Evolutionary conservation across 331 rosid species (phyloP).

Genomic region (Rhamnella rubrinervis): DNA sequence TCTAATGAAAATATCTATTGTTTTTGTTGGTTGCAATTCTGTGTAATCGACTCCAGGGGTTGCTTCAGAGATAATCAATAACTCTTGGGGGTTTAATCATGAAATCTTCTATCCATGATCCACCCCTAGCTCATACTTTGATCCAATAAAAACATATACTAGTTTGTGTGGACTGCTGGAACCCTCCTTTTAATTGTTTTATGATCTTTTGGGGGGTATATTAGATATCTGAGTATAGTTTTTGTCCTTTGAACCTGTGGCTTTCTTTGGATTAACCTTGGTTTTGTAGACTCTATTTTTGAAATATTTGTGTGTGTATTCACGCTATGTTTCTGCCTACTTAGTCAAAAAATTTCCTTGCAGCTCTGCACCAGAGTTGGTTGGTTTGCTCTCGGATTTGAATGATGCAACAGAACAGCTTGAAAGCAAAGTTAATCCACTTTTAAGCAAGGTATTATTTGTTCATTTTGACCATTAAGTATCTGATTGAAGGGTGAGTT

Average conservation of each 20-base stretch:
- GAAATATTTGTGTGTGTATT: not conserved
- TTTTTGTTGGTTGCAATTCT: too few relatives aligned
- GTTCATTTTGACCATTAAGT: not conserved
- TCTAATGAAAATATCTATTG: too few relatives aligned
- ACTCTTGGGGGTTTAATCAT: too few relatives aligned
- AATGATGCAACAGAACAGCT: slow-evolving; percentile 67
- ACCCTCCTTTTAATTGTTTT: too few relatives aligned
- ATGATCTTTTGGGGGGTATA: too few relatives aligned
- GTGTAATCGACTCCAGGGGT: too few relatives aligned
- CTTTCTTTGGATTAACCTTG: too few relatives aligned
- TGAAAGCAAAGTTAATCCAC: slow-evolving; percentile 67
- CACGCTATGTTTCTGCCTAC: slow-evolving; percentile 3
- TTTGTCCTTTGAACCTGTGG: not conserved
- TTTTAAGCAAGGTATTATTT: slow-evolving; percentile 61
- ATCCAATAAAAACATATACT: too few relatives aligned
- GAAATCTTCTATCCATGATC: too few relatives aligned
- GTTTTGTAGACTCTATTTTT: not conserved
- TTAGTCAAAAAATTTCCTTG: slow-evolving; percentile 23
- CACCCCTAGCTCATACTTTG: too few relatives aligned
- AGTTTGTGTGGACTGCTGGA: too few relatives aligned
- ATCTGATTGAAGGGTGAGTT: not conserved
- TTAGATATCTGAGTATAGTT: not conserved
- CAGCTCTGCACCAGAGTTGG: slow-evolving; percentile 88
- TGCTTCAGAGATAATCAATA: too few relatives aligned
- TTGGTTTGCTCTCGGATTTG: slow-evolving; percentile 76